A percentile compares a stretch with the other conserved stretches of the same genome.
Conservation (phyloP, 257 asterid genomes). For the Anisodus acutangulus region DNA sequence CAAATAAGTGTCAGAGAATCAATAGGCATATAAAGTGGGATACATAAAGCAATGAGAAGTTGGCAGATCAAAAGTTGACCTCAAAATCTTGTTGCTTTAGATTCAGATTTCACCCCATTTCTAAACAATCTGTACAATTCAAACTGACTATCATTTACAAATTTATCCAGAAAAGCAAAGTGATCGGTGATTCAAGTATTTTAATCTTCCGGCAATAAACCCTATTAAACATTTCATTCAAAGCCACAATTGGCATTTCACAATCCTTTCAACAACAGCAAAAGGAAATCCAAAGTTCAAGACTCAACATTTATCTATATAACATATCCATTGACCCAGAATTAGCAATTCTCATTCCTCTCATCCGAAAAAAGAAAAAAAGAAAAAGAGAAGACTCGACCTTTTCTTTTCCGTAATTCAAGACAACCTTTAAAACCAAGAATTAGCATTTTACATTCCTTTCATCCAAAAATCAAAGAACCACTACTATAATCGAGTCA, state of each 20-base stretch:
- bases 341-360: background rate
- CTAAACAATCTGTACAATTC: background rate
- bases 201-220: too few relatives aligned
- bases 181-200: too few relatives aligned
- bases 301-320: background rate
- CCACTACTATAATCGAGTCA: background rate
- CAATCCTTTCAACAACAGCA: background rate
- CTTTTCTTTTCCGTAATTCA: background rate
- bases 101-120: background rate
- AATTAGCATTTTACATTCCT: background rate
- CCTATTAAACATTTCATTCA: background rate
- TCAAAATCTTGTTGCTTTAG: background rate
- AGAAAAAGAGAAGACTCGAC: background rate
- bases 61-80: background rate
- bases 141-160: background rate
- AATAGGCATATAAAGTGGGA: background rate
- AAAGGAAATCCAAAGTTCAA: background rate
- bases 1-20: background rate
- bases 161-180: background rate
- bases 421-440: conserved; percentile 26
- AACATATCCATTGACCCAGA: conserved; percentile 1
- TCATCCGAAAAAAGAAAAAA: background rate
- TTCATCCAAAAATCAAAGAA: background rate
- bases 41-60: background rate
- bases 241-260: background rate